Evolutionary conservation across 345 rosid genomes (phyloP).

Genomic region (Heritiera littoralis): DNA sequence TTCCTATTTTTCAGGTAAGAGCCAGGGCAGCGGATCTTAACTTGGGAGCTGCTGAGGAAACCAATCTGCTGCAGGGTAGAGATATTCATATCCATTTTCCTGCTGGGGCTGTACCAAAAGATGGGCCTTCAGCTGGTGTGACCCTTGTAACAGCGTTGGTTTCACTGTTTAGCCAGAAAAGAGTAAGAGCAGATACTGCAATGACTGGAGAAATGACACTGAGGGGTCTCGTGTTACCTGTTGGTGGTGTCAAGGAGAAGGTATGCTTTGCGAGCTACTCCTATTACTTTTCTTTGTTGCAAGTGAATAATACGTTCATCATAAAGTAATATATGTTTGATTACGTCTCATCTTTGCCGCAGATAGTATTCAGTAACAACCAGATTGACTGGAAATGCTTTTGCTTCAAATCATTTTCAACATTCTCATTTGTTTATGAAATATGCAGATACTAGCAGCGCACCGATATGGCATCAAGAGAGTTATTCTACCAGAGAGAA

Average conservation of each 20-base stretch:
- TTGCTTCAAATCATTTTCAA: not conserved
- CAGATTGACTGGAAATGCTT: not conserved
- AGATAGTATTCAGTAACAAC: not conserved
- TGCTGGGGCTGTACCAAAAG: constrained; percentile 96
- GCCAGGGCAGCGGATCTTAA: constrained; percentile 87
- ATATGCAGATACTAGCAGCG: constrained; percentile 87
- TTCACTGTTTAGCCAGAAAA: constrained; percentile 80
- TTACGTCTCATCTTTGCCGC: not conserved
- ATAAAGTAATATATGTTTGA: not conserved
- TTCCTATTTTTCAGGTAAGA: constrained; percentile 59
- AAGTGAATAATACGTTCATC: not conserved
- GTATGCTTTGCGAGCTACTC: constrained; percentile 33
- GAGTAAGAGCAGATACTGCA: constrained; percentile 95
- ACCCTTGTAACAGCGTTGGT: constrained; percentile 95
- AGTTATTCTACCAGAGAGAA: constrained; percentile 94
- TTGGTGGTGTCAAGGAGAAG: constrained; percentile 98
- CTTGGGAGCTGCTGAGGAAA: constrained; percentile 59
- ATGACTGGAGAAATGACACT: constrained; percentile 99
- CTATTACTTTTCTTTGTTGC: constrained; percentile 12
- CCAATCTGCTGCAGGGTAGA: constrained; percentile 77
- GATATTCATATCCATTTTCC: constrained; percentile 99
- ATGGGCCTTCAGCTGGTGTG: constrained; percentile 99
- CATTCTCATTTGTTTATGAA: constrained; percentile 15
- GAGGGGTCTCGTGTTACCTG: constrained; percentile 96
- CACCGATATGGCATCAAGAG: constrained; percentile 89